Percentiles rank a stretch among this genome's conserved stretches.
Conservation (phyloP, 441 rosid species). For the Syzygium malaccense region DNA sequence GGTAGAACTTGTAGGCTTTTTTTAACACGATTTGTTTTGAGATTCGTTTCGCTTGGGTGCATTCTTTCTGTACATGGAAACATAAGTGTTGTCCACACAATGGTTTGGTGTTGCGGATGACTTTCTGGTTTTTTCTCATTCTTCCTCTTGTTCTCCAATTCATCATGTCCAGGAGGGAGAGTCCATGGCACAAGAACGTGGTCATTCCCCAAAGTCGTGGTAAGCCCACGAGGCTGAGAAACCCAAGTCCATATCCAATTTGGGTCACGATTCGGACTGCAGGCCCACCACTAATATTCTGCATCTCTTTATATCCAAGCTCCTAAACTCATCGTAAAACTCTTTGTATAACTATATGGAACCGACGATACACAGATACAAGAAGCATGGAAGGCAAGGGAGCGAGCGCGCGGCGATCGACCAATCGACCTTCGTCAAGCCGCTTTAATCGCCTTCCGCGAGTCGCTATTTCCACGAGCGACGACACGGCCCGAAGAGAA, state of each 20-base stretch:
- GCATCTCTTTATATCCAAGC: background rate
- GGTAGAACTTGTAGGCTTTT: background rate
- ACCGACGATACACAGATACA: background rate
- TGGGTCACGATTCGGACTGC: background rate
- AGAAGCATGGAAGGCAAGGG: background rate
- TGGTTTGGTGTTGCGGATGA: background rate
- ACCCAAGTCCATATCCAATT: background rate
- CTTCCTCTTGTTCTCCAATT: background rate
- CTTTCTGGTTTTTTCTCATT: background rate
- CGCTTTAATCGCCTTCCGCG: background rate
- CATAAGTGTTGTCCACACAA: background rate
- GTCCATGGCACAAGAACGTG: background rate
- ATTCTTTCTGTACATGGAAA: background rate
- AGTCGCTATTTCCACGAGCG: background rate
- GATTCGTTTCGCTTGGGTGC: background rate
- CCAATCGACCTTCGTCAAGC: background rate
- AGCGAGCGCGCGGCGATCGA: background rate
- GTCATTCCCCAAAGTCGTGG: background rate
- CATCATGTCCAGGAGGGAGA: background rate
- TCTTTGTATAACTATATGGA: background rate
- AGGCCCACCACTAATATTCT: background rate
- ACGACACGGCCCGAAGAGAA: background rate
- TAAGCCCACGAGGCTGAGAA: background rate
- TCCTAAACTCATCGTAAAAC: background rate
- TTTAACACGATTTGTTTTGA: background rate